Percentiles rank a stretch among this genome's conserved stretches.
These are phyloP conservation scores for Orbilia blumenaviensis DNA, from an alignment of 2,329 filamentous ascomycete species.

Conservation along the genomic window DNA sequence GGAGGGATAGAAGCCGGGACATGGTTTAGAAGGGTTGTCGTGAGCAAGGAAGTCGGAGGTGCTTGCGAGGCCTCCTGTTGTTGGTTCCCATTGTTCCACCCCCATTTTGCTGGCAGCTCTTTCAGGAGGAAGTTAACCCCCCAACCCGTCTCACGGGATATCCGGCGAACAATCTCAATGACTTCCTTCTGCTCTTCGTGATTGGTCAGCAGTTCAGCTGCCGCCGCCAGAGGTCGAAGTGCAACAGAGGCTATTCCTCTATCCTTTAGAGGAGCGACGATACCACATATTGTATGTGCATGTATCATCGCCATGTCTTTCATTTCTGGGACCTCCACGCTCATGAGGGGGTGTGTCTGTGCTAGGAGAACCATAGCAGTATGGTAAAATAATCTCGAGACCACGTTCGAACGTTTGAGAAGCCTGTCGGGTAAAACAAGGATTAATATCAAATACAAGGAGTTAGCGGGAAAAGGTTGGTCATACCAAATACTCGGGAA, in stretches of 20 bases:
- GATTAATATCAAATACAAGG: neutral
- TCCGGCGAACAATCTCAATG: conserved; percentile 76
- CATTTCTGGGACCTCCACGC: conserved; percentile 72
- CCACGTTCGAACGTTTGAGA: conserved; percentile 80
- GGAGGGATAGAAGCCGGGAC: conserved; percentile 59
- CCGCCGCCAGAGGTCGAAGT: conserved; percentile 79
- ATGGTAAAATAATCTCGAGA: conserved; percentile 88
- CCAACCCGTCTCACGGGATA: conserved; percentile 81
- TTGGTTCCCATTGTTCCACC: conserved; percentile 68
- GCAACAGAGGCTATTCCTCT: conserved; percentile 80
- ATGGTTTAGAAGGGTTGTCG: conserved; percentile 55
- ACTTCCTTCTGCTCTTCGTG: conserved; percentile 81
- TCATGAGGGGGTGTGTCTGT: conserved; percentile 77
- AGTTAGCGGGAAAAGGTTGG: neutral
- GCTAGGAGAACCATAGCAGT: conserved; percentile 82
- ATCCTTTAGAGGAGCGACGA: conserved; percentile 84
- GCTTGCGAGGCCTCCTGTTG: conserved; percentile 57
- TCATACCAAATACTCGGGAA: conserved; percentile 87
- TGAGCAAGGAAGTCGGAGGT: conserved; percentile 59
- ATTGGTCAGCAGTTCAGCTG: conserved; percentile 75
- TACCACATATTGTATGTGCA: conserved; percentile 86
- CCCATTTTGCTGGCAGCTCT: conserved; percentile 80
- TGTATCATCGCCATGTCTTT: conserved; percentile 75
- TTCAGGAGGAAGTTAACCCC: conserved; percentile 75
- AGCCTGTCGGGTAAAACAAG: conserved; percentile 64